phyloP scores from a whole-genome alignment of 108 stramenopile genomes.

The Nitzschia sp. region DNA sequence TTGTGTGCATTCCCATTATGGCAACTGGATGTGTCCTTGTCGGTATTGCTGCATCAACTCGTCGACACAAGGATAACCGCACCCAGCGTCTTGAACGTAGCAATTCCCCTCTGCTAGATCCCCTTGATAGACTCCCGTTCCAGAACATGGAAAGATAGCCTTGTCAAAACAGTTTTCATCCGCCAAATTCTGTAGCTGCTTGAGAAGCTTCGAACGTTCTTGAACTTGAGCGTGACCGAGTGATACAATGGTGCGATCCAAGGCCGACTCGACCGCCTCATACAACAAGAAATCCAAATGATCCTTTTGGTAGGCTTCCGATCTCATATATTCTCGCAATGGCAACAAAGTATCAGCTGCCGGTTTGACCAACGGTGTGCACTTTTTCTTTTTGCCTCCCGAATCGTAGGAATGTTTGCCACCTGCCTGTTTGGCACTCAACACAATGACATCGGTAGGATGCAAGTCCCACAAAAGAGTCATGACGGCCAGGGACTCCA shows the following conservation, averaged over 20 bases:
- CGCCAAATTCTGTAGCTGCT: not conserved
- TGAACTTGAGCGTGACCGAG: not conserved
- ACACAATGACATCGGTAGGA: constrained; percentile 29
- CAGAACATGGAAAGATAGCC: constrained; percentile 8
- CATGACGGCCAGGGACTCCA: constrained; percentile 23
- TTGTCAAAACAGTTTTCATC: not conserved
- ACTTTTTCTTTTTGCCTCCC: not conserved
- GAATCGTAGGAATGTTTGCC: not conserved
- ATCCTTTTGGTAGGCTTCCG: constrained; percentile 13
- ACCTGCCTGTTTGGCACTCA: not conserved
- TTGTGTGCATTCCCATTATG: too few species aligned
- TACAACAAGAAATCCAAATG: constrained; percentile 17
- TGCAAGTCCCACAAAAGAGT: constrained; percentile 19
- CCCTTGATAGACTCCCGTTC: not conserved
- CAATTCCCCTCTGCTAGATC: constrained; percentile 6
- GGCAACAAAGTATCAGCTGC: not conserved
- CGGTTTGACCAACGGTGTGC: not conserved
- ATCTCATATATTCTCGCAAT: constrained; percentile 7
- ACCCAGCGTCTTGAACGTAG: constrained; percentile 14
- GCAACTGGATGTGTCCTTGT: too few species aligned
- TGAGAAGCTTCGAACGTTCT: not conserved
- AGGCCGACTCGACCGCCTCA: not conserved
- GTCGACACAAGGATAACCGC: constrained; percentile 19
- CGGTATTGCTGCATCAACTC: not conserved
- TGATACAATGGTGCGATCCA: not conserved